Conservation (phyloP, 2,329 filamentous ascomycete genomes). For the Claviceps pusilla region DNA sequence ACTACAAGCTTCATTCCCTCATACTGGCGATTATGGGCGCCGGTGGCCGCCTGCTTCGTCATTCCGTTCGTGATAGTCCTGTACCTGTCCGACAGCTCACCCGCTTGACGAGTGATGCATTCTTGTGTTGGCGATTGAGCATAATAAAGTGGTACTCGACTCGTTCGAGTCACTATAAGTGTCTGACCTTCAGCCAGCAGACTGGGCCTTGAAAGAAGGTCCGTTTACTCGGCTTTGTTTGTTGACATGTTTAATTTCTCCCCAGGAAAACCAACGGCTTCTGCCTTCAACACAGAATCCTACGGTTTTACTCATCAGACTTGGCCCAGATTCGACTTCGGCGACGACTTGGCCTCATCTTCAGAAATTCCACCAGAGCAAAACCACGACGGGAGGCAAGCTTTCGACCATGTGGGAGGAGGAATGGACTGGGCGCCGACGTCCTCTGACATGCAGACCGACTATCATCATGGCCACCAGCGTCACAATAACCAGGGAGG, state of each 20-base stretch:
- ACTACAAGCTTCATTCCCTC: slow-evolving; percentile 12
- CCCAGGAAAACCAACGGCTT: slow-evolving; percentile 17
- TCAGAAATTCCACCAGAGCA: slow-evolving; percentile 11
- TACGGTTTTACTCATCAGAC: slow-evolving; percentile 19
- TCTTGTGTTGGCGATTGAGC: slow-evolving; percentile 15
- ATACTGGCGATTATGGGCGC: slow-evolving; percentile 23
- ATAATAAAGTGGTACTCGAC: slow-evolving; percentile 23
- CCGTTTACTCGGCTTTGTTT: slow-evolving; percentile 17
- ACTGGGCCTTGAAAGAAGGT: slow-evolving; percentile 15
- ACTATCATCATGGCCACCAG: slow-evolving; percentile 14
- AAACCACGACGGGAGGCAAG: slow-evolving; percentile 13
- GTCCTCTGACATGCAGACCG: slow-evolving; percentile 14
- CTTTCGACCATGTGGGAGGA: slow-evolving; percentile 14
- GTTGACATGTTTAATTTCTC: slow-evolving; percentile 25
- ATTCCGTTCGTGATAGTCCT: slow-evolving; percentile 17
- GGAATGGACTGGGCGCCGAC: slow-evolving; percentile 26
- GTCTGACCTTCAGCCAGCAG: slow-evolving; percentile 20
- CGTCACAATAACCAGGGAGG: background rate
- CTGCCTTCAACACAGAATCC: slow-evolving; percentile 14
- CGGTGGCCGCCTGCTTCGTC: slow-evolving; percentile 17
- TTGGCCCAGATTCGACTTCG: slow-evolving; percentile 19
- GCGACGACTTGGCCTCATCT: slow-evolving; percentile 11
- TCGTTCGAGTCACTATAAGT: slow-evolving; percentile 23
- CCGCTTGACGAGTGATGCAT: slow-evolving; percentile 23
- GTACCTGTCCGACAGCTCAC: slow-evolving; percentile 18